Base-by-base conservation (phyloP, 176 grass and related monocot species). In the Oryza meridionalis region DNA sequence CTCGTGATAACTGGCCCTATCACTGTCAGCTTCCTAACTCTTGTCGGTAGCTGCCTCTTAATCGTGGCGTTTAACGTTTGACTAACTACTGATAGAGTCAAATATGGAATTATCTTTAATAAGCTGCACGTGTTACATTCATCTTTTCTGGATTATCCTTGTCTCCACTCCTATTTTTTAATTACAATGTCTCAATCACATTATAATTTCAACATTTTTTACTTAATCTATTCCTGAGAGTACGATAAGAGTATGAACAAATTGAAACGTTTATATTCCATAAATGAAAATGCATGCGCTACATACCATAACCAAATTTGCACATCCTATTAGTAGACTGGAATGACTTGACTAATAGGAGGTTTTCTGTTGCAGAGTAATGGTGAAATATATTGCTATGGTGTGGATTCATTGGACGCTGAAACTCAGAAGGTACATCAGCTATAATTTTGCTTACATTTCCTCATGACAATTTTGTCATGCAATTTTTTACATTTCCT, bases 361-460 rank as follows among this genome's bases (percentile, higher is more conserved):
- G 44, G 11, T 43, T 51, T 85, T 82, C 25, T 81, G 70, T 76
- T 87, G 66, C 85, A 98, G 91, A 89, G 76, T 77, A 85, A 92
- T 78, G 88, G 86, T 53, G 87, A 86, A 84, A 88, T 90, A 33
- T 82, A 87, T 78, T 98, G 96, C 77, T 92, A 95, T 85, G 96
- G 96, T 86, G 91, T 95, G 67, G 96, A 98, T 94, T 90, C 91
- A 19, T 88, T 98, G 84, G 92, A 98, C 47, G 74, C 76, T 3
- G 90, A 92, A 93, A 95, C 87, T 70, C 91, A 83, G 45, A 86
- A 95, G 96, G 96, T 98, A 81, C 26, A 61, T 69, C 15, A 11
- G 19, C 77, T 89, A 43, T 63, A 82, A 33, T 79, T 82, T 21
- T 77, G 79, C 12, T 78, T 84, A 53, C 4, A 47, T 58, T 40